These are phyloP conservation scores for Tuber microsphaerosporum DNA, from an alignment of 495 filamentous ascomycete genomes.

Conservation along the genomic window DNA sequence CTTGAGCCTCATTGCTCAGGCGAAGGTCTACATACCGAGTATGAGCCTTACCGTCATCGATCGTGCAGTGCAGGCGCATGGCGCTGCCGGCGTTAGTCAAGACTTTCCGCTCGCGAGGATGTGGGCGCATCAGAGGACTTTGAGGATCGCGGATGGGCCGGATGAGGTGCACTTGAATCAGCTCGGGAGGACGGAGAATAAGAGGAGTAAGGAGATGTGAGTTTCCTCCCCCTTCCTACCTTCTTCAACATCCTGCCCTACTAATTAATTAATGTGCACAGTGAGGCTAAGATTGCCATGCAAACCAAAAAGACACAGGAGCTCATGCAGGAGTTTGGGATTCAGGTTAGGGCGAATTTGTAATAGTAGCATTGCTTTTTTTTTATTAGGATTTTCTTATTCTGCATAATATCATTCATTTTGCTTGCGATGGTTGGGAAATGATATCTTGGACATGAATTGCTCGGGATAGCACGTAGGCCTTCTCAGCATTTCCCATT, in stretches of 20 bases:
- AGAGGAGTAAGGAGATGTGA: slow-evolving; percentile 54
- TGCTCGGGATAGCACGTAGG: background rate
- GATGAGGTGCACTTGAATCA: slow-evolving; percentile 94
- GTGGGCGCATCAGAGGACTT: slow-evolving; percentile 76
- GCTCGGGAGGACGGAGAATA: slow-evolving; percentile 78
- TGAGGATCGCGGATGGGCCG: slow-evolving; percentile 81
- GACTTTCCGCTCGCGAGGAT: slow-evolving; percentile 81
- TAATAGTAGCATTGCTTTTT: slow-evolving; percentile 3
- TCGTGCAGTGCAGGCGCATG: slow-evolving; percentile 77
- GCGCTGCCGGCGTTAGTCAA: slow-evolving; percentile 78
- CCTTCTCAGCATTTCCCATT: background rate
- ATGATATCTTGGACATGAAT: slow-evolving; percentile 1
- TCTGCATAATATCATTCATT: no score
- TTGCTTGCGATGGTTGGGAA: background rate
- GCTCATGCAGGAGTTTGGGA: slow-evolving; percentile 57
- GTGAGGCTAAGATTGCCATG: slow-evolving; percentile 53
- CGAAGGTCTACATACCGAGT: slow-evolving; percentile 75
- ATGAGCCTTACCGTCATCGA: slow-evolving; percentile 75
- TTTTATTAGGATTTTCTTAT: background rate
- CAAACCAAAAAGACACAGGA: slow-evolving; percentile 60
- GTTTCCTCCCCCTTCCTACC: slow-evolving; percentile 1
- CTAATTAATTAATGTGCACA: slow-evolving; percentile 1
- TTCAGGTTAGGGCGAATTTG: slow-evolving; percentile 42
- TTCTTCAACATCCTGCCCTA: background rate
- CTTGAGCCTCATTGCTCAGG: slow-evolving; percentile 76